Conservation (phyloP, 768 basidiomycete species). For the Mycena kentingensis region DNA sequence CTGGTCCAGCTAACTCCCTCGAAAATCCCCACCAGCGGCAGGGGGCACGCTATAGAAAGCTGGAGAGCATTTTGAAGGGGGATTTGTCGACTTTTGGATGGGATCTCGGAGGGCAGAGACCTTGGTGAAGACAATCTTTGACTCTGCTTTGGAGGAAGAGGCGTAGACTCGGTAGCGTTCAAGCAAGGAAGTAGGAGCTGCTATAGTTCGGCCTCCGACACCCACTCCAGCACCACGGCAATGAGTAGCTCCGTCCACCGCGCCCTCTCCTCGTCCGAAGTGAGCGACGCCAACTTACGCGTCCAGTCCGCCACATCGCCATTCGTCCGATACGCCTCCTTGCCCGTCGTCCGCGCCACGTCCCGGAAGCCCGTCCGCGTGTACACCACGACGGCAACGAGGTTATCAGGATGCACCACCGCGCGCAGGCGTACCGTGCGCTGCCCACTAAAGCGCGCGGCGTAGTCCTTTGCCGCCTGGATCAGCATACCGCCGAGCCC, state of each 20-base stretch:
- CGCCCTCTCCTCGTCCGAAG: slow-evolving; percentile 12
- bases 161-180: no score
- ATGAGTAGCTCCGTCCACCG: slow-evolving; percentile 8
- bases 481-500: slow-evolving; percentile 20
- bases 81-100: no score
- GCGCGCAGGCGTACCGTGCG: slow-evolving; percentile 8
- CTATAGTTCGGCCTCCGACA: slow-evolving; percentile 1
- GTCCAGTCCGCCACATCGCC: slow-evolving; percentile 10
- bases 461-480: slow-evolving; percentile 19
- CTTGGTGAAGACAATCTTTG: no score
- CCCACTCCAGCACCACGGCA: slow-evolving; percentile 16
- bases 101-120: no score
- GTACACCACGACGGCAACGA: slow-evolving; percentile 10
- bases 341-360: slow-evolving; percentile 13
- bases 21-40: no score
- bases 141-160: no score
- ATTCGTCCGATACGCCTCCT: slow-evolving; percentile 20
- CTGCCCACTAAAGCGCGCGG: background rate
- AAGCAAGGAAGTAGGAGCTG: no score
- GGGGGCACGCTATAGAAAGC: no score
- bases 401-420: slow-evolving; percentile 18
- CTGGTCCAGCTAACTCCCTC: no score
- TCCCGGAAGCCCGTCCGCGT: slow-evolving; percentile 10
- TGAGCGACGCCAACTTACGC: slow-evolving; percentile 9
- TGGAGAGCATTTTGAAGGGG: no score